Evolutionary conservation across 2,329 filamentous ascomycete species (phyloP), one percentile per base, ranked within the genome.

Genomic region (Boeremia lycopersici): DNA sequence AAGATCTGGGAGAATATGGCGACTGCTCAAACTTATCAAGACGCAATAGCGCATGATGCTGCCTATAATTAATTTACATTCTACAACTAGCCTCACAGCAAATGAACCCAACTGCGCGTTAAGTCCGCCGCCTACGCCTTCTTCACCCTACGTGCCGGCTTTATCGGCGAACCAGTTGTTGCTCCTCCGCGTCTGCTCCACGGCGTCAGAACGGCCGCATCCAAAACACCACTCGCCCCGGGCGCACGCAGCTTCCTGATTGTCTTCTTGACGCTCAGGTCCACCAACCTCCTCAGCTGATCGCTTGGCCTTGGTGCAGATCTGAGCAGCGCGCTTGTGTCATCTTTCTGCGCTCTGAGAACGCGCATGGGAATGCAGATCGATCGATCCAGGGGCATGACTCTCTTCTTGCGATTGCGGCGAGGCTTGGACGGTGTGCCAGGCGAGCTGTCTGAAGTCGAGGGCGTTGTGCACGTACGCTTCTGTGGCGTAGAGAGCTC

Each of bases 221-320:
- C 13, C 25, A 41, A 28, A 15, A 28, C 11, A 34, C 54, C 38
- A n/a, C 1, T 15, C 7, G 4, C 12, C 9, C 23, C 38, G 5
- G 19, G 19, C 19, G 19, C 19, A 5, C 19, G 19, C 11, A 41
- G 10, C 41, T 33, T 44, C 41, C 25, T 15, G 12, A 44, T 3
- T 7, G 30, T 29, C 12, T 29, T 33, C 19, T 35, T 17, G 17
- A 35, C 26, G 3, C 31, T 35, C 10, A 45, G 15, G 17, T 34
- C 19, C 12, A 35, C 31, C 30, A 28, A 8, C 23, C n/a, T 34
- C 13, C n/a, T 45, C 30, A 45, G 12, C 6, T n/a, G 17, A 8
- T 45, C 42, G 19, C 23, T 45, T 6, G 12, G 23, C 13, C 8
- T 80, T 76, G 50, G 81, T 81, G 63, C 77, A 71, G 17, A 82